These are phyloP conservation scores for Wickerhamiella azymoides DNA, from an alignment of 805 yeast genomes.

Conservation along the genomic window DNA sequence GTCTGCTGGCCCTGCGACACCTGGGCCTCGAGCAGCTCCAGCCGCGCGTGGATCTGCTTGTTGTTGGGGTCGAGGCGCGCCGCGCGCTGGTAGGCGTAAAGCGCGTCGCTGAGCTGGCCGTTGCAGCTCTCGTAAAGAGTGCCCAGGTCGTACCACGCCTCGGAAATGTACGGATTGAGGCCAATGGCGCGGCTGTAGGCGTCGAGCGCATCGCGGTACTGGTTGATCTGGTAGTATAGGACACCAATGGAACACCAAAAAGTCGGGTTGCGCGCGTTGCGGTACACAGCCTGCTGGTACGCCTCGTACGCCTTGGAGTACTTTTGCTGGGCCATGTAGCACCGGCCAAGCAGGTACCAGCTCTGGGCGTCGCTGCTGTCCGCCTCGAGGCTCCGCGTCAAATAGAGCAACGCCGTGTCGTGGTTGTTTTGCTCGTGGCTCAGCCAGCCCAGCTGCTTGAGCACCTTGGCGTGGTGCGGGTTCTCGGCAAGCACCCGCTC, in stretches of 20 bases:
- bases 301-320: slow-evolving; percentile 96
- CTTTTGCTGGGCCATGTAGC: slow-evolving; percentile 91
- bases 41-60: slow-evolving; percentile 84
- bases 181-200: slow-evolving; percentile 96
- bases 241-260: slow-evolving; percentile 97
- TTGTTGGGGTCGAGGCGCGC: slow-evolving; percentile 89
- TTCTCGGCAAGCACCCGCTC: slow-evolving; percentile 80
- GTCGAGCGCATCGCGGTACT: slow-evolving; percentile 91
- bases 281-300: slow-evolving; percentile 95
- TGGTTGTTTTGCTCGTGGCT: slow-evolving; percentile 65
- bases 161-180: slow-evolving; percentile 87
- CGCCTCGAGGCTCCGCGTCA: slow-evolving; percentile 77
- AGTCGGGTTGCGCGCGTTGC: slow-evolving; percentile 93
- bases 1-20: slow-evolving; percentile 50
- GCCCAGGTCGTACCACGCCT: slow-evolving; percentile 98
- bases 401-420: slow-evolving; percentile 65
- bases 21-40: slow-evolving; percentile 51
- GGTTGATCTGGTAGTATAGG: slow-evolving; percentile 87
- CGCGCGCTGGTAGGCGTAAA: slow-evolving; percentile 94
- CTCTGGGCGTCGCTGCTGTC: slow-evolving; percentile 88
- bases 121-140: slow-evolving; percentile 94
- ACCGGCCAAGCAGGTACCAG: slow-evolving; percentile 94
- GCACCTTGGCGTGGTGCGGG: slow-evolving; percentile 89
- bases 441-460: slow-evolving; percentile 91
- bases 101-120: slow-evolving; percentile 85